Percentiles rank a stretch among this genome's conserved stretches.
These are phyloP conservation scores for Fusarium sp. DNA, from an alignment of 2,329 filamentous ascomycete species.

Conservation along the genomic window DNA sequence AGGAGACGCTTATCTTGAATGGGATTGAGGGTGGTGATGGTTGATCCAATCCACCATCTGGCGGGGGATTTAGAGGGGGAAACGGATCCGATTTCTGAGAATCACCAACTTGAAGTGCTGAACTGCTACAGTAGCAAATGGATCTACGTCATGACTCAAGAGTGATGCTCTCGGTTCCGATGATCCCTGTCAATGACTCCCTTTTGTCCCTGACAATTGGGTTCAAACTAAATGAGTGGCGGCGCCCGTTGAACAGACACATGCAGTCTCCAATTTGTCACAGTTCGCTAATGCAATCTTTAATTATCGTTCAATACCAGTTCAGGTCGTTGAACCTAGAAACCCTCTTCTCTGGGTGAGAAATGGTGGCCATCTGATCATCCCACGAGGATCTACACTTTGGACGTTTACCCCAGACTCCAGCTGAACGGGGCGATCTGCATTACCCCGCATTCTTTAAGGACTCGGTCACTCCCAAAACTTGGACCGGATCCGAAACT, in stretches of 20 bases:
- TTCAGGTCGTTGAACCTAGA: no score
- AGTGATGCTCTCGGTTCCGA: slow-evolving; percentile 40
- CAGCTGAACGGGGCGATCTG: slow-evolving; percentile 25
- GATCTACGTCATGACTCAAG: slow-evolving; percentile 14
- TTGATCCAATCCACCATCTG: slow-evolving; percentile 1
- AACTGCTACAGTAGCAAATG: no score
- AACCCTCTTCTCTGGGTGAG: not conserved
- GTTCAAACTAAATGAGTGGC: slow-evolving; percentile 9
- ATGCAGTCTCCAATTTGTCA: not conserved
- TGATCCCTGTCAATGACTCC: slow-evolving; percentile 6
- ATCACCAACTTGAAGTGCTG: no score
- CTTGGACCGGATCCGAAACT: slow-evolving; percentile 30
- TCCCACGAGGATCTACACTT: not conserved
- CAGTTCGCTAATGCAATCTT: not conserved
- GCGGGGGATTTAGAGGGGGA: slow-evolving; percentile 1
- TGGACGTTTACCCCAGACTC: slow-evolving; percentile 31
- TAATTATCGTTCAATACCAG: not conserved
- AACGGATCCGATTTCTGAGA: slow-evolving; percentile 37
- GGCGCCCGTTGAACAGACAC: slow-evolving; percentile 7
- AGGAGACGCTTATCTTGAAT: slow-evolving; percentile 32
- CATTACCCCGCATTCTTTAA: slow-evolving; percentile 39
- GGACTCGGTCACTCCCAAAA: not conserved
- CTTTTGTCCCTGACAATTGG: not conserved
- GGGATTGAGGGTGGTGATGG: slow-evolving; percentile 19
- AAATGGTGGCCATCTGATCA: not conserved